A percentile compares a stretch with the other conserved stretches of the same genome.
Evolutionary conservation across 371 early-diverging fungal species (phyloP).

Genomic region (Nematocida minor): DNA sequence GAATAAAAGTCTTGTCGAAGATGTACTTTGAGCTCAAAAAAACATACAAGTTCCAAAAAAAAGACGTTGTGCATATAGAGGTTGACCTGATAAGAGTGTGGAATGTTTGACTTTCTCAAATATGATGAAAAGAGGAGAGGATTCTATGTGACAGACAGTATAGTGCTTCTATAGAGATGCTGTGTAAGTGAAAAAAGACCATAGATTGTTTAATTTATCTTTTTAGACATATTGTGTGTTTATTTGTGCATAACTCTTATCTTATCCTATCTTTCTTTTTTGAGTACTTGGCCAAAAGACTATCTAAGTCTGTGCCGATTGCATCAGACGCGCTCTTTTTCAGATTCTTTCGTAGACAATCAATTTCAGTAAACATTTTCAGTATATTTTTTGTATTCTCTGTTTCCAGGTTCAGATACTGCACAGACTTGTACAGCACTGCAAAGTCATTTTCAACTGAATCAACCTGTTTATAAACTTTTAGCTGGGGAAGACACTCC

Average conservation of each 20-base stretch:
- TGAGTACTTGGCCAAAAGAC: slow-evolving; percentile 8
- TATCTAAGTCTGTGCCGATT: neutral
- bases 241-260: neutral
- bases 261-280: neutral
- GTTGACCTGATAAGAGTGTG: slow-evolving; percentile 56
- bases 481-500: slow-evolving; percentile 1
- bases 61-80: slow-evolving; percentile 47
- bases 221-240: too few species aligned
- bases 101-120: too few species aligned
- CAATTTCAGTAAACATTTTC: slow-evolving; percentile 29
- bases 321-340: neutral
- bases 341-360: slow-evolving; percentile 20
- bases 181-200: too few species aligned
- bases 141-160: neutral
- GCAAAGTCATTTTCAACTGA: slow-evolving; percentile 46
- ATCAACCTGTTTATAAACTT: slow-evolving; percentile 24
- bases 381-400: neutral
- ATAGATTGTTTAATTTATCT: too few species aligned
- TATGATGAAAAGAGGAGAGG: too few species aligned
- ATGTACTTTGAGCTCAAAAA: slow-evolving; percentile 58
- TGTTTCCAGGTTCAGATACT: slow-evolving; percentile 21
- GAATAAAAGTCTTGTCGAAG: slow-evolving; percentile 51
- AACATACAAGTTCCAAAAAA: slow-evolving; percentile 61
- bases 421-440: slow-evolving; percentile 22
- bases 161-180: neutral